These are phyloP conservation scores for Croton laevigatus DNA, from an alignment of 441 rosid genomes.

Conservation along the genomic window DNA sequence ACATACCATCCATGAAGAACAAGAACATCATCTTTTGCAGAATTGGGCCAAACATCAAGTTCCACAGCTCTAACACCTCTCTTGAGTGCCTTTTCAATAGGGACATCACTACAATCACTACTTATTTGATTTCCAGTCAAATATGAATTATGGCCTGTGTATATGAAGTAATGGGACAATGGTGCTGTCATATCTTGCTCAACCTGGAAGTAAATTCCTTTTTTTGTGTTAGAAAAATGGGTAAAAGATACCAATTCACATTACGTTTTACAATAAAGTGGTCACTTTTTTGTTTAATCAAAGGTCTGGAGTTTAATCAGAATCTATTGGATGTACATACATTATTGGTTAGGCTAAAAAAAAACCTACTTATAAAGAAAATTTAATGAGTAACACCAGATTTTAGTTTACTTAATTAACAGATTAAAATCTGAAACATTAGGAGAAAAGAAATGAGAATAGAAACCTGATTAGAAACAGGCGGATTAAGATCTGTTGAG, in stretches of 20 bases:
- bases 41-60: conserved; percentile 87
- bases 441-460: conserved; percentile 17
- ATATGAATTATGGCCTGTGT: conserved; percentile 86
- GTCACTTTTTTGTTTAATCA: too few relatives aligned
- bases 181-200: conserved; percentile 82
- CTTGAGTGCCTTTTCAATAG: conserved; percentile 61
- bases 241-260: background rate
- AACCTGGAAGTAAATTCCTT: conserved; percentile 43
- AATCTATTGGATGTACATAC: too few relatives aligned
- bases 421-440: background rate
- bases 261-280: background rate
- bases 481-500: conserved; percentile 50
- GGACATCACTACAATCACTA: conserved; percentile 83
- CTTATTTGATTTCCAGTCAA: conserved; percentile 85
- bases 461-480: conserved; percentile 37
- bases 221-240: background rate
- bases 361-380: too few relatives aligned
- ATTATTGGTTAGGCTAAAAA: too few relatives aligned
- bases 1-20: conserved; percentile 83
- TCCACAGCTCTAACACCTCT: conserved; percentile 85
- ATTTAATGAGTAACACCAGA: too few relatives aligned
- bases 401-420: too few relatives aligned
- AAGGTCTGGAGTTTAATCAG: too few relatives aligned
- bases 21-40: conserved; percentile 51
- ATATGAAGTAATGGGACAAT: conserved; percentile 76